Evolutionary conservation across 139 green algal genomes (phyloP).

Genomic region (Closterium sp.): DNA sequence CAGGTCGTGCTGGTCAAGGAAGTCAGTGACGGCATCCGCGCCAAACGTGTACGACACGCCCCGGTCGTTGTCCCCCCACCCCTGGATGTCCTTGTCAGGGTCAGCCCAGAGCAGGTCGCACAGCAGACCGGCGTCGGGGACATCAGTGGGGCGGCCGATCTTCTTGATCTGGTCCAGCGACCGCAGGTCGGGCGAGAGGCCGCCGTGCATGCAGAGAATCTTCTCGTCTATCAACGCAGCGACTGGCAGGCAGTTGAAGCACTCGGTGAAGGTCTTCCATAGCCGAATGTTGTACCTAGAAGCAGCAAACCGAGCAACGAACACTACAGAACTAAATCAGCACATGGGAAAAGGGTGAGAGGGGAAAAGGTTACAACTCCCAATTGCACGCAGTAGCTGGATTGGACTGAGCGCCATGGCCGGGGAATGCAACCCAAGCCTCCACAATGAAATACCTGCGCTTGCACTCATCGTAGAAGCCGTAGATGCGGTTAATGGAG

Average conservation of each 20-base stretch:
- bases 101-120: conserved; percentile 99
- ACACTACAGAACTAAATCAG: background rate
- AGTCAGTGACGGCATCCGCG: conserved; percentile 89
- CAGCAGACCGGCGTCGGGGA: conserved; percentile 95
- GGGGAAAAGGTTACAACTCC: background rate
- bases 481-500: conserved; percentile 99
- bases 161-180: conserved; percentile 97
- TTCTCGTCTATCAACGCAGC: conserved; percentile 98
- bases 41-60: conserved; percentile 99
- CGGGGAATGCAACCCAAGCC: background rate
- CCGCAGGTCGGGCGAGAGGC: conserved; percentile 97
- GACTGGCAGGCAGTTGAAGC: conserved; percentile 99
- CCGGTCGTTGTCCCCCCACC: conserved; percentile 97
- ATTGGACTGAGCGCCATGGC: too few relatives aligned
- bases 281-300: conserved; percentile 94
- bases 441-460: conserved; percentile 44
- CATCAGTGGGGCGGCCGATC: conserved; percentile 91
- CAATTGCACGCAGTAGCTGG: too few relatives aligned
- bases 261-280: conserved; percentile 99
- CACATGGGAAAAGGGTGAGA: background rate
- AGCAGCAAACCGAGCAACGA: background rate
- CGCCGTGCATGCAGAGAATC: conserved; percentile 99
- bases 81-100: conserved; percentile 94
- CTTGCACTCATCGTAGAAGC: conserved; percentile 99
- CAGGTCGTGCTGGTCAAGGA: conserved; percentile 94